These are phyloP conservation scores for Ceratobasidium sp. DNA, from an alignment of 1,284 basidiomycete genomes.

Conservation along the genomic window DNA sequence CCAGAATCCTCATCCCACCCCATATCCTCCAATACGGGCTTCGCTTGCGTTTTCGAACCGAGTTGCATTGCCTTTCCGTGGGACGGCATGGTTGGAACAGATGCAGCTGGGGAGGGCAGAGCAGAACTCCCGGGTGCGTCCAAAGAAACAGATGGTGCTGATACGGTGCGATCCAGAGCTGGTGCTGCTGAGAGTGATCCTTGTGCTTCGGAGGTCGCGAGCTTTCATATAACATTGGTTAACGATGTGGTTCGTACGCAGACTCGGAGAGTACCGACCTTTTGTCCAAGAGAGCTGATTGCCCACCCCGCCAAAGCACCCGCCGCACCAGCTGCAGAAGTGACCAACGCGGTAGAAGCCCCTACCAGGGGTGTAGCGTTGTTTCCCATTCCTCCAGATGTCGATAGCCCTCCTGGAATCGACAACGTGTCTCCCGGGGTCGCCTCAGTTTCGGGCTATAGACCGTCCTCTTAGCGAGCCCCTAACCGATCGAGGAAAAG, in stretches of 20 bases:
- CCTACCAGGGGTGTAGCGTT: slow-evolving; percentile 61
- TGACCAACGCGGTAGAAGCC: slow-evolving; percentile 71
- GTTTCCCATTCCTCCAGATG: slow-evolving; percentile 49
- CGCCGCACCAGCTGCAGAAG: slow-evolving; percentile 89
- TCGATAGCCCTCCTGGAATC: slow-evolving; percentile 26
- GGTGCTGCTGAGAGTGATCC: slow-evolving; percentile 16
- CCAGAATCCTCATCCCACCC: slow-evolving; percentile 64
- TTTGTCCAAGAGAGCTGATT: slow-evolving; percentile 86
- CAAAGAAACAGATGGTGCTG: slow-evolving; percentile 46
- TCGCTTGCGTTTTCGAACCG: slow-evolving; percentile 65
- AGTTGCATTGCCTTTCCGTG: slow-evolving; percentile 76
- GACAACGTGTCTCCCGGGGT: slow-evolving; percentile 55
- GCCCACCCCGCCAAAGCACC: slow-evolving; percentile 95
- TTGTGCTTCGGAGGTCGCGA: slow-evolving; percentile 79
- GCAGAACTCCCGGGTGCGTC: slow-evolving; percentile 27
- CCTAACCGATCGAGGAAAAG: slow-evolving; percentile 2
- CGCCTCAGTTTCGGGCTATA: slow-evolving; percentile 76
- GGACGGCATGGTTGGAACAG: slow-evolving; percentile 50
- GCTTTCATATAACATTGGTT: slow-evolving; percentile 58
- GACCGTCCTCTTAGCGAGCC: background rate
- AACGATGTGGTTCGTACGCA: slow-evolving; percentile 6
- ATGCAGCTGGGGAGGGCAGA: slow-evolving; percentile 49
- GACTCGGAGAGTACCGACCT: slow-evolving; percentile 60
- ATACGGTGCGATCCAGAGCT: slow-evolving; percentile 49
- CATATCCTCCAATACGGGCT: slow-evolving; percentile 70